Conservation (phyloP, 2,329 filamentous ascomycete species). For the Zarea fungicola region DNA sequence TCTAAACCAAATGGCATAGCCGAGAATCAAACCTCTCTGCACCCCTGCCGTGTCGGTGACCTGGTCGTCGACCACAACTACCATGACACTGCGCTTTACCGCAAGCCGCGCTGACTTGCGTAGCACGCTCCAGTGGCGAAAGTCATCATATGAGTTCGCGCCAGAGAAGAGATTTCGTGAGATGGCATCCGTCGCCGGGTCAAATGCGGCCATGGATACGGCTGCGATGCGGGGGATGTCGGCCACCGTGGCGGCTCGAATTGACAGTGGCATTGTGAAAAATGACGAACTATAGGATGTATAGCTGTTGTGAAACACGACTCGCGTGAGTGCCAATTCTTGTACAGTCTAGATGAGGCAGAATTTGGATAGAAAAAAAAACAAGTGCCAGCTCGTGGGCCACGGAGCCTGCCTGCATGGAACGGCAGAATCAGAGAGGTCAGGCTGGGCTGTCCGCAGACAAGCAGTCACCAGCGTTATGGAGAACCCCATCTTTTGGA, state of each 20-base stretch:
- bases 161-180: slow-evolving; percentile 14
- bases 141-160: not conserved
- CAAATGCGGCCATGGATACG: slow-evolving; percentile 14
- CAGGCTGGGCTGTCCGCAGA: no score
- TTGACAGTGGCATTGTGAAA: slow-evolving; percentile 13
- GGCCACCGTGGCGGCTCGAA: slow-evolving; percentile 14
- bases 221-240: slow-evolving; percentile 15
- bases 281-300: not conserved
- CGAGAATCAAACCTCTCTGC: slow-evolving; percentile 12
- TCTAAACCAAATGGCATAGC: slow-evolving; percentile 14
- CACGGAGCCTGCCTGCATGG: no score
- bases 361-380: no score
- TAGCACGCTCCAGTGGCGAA: slow-evolving; percentile 10
- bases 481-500: no score
- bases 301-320: no score
- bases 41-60: not conserved
- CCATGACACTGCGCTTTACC: slow-evolving; percentile 2
- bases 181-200: slow-evolving; percentile 16
- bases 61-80: slow-evolving; percentile 12
- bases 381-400: no score
- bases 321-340: no score
- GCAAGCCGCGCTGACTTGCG: slow-evolving; percentile 11
- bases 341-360: no score
- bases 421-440: no score
- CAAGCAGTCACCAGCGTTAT: no score